Evolutionary conservation across 2,329 filamentous ascomycete species (phyloP).

Genomic region (Aspergillus viridinutans): DNA sequence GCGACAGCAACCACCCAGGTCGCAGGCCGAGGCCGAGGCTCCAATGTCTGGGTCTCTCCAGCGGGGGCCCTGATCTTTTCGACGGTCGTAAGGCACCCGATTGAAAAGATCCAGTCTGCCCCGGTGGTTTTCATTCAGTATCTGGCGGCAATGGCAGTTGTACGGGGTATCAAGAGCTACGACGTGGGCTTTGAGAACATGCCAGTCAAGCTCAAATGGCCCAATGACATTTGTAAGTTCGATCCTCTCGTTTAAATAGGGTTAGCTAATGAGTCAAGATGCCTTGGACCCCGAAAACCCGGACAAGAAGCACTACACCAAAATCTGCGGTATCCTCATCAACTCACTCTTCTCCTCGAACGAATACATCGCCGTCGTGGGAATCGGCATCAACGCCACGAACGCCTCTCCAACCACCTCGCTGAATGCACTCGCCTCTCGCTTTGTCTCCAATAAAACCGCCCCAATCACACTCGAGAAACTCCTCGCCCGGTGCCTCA

Average conservation of each 20-base stretch:
- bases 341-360: conserved; percentile 76
- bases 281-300: conserved; percentile 60
- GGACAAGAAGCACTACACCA: conserved; percentile 60
- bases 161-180: conserved; percentile 77
- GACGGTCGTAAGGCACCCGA: conserved; percentile 77
- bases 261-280: conserved; percentile 42
- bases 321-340: conserved; percentile 89
- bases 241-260: background rate
- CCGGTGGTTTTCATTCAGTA: conserved; percentile 95
- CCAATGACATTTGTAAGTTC: conserved; percentile 79
- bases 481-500: conserved; percentile 75
- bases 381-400: conserved; percentile 79
- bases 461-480: conserved; percentile 67
- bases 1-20: conserved; percentile 82
- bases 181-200: conserved; percentile 69
- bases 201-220: conserved; percentile 90
- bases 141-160: conserved; percentile 79
- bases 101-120: conserved; percentile 64
- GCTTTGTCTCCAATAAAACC: conserved; percentile 39
- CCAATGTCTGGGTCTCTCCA: conserved; percentile 92
- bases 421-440: conserved; percentile 64
- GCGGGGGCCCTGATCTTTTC: conserved; percentile 84
- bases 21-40: conserved; percentile 80
- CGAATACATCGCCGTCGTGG: conserved; percentile 79
- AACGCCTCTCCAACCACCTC: conserved; percentile 85